Percentiles rank a stretch among this genome's conserved stretches.
Conservation (phyloP, 306 rosid species). For the Styphnolobium japonicum region DNA sequence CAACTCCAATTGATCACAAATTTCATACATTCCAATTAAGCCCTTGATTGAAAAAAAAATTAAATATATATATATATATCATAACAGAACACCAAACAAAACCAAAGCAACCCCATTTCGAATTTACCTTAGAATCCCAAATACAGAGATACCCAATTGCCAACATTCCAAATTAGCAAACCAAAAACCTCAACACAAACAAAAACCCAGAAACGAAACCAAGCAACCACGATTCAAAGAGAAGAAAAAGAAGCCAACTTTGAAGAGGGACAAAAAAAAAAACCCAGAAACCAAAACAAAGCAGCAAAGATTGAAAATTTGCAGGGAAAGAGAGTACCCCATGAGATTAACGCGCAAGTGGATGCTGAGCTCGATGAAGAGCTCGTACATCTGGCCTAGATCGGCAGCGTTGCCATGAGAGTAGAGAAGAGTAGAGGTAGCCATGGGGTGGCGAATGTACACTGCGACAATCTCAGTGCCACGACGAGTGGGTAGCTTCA, state of each 20-base stretch:
- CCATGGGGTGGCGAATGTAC: constrained; percentile 86
- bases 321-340: constrained; percentile 61
- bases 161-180: neutral
- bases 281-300: constrained; percentile 17
- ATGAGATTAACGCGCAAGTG: constrained; percentile 84
- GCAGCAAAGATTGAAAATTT: too few species aligned
- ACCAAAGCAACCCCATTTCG: neutral
- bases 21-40: neutral
- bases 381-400: constrained; percentile 98
- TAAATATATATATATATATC: neutral
- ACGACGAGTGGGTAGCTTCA: constrained; percentile 71
- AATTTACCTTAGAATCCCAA: neutral
- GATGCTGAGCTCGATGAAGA: constrained; percentile 81
- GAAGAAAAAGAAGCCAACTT: neutral
- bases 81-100: neutral
- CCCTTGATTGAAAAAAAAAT: neutral
- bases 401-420: constrained; percentile 98
- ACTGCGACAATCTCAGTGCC: constrained; percentile 79
- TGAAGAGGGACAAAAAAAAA: too few species aligned
- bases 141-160: constrained; percentile 1
- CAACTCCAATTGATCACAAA: constrained; percentile 1
- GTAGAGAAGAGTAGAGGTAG: constrained; percentile 80
- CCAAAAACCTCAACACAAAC: neutral
- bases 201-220: constrained; percentile 22
- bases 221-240: neutral